phyloP scores from a whole-genome alignment of 2,329 filamentous ascomycete species.

The Ophiosphaerella herpotricha region DNA sequence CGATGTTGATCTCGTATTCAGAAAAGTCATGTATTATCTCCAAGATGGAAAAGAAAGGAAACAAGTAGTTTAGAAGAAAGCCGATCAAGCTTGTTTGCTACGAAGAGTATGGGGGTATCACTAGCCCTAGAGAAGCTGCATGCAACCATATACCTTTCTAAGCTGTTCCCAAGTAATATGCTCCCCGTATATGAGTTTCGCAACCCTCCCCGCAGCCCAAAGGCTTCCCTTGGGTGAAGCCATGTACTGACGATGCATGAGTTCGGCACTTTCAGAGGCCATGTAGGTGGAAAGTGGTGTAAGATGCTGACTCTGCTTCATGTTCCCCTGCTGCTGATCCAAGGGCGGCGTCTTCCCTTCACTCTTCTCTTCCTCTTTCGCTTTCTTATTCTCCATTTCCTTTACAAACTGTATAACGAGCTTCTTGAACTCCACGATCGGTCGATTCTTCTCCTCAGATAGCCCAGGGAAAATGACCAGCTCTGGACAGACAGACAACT shows the following conservation, averaged over 20 bases:
- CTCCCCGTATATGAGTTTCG: slow-evolving; percentile 20
- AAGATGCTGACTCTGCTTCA: slow-evolving; percentile 14
- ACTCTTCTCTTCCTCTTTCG: slow-evolving; percentile 10
- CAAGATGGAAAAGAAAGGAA: background rate
- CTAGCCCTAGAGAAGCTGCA: slow-evolving; percentile 13
- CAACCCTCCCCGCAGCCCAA: slow-evolving; percentile 17
- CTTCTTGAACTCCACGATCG: slow-evolving; percentile 15
- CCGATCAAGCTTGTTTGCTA: slow-evolving; percentile 10
- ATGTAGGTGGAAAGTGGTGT: slow-evolving; percentile 18
- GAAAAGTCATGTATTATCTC: too few relatives aligned
- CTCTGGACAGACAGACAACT: slow-evolving; percentile 44
- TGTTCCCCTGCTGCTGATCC: slow-evolving; percentile 12
- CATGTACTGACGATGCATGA: slow-evolving; percentile 21
- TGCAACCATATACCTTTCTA: slow-evolving; percentile 15
- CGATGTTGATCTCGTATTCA: too few relatives aligned
- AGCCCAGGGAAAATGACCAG: slow-evolving; percentile 17
- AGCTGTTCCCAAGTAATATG: slow-evolving; percentile 20
- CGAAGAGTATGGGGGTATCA: slow-evolving; percentile 8
- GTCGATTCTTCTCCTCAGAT: slow-evolving; percentile 18
- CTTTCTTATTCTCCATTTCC: slow-evolving; percentile 16
- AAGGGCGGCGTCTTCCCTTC: slow-evolving; percentile 2
- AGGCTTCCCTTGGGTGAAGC: slow-evolving; percentile 12
- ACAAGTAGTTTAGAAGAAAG: slow-evolving; percentile 7
- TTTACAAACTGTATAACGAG: slow-evolving; percentile 18
- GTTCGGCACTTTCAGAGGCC: slow-evolving; percentile 19